Base-by-base conservation (phyloP, 1,284 basidiomycete species). In the Termitomyces sp. region DNA sequence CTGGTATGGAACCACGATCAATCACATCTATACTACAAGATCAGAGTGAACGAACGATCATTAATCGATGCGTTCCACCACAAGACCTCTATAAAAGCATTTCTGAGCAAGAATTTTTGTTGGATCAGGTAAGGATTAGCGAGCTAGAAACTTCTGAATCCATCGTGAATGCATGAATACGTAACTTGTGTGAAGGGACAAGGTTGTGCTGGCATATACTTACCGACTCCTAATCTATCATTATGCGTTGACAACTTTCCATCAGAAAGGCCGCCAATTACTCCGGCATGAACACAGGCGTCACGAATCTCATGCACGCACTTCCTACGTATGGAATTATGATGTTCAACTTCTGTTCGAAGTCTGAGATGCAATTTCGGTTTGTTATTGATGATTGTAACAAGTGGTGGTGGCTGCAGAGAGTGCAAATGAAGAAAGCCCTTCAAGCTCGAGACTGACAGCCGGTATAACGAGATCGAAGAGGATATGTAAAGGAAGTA, bases 401-500 rank as follows among this genome's bases (percentile, higher is more conserved):
- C 41, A 55, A 59, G 48, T 43, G 50, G 46, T 51, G 43, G 46
- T 16, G 28, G 43, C 38, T 24, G 21, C 21, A 24, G 3, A 40
- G 42, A 43, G 44, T 55, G 55, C 48, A 49, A 59, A 53, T 52
- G 50, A 54, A 42, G 53, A 47, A 54, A 52, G 55, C 60, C 60
- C 60, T 57, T 62, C 54, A 61, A 56, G 60, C 60, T 54, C 43
- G 52, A 49, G 50, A 46, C 49, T 38, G 55, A 56, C 56, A 58
- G 56, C 57, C 56, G 46, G 51, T 54, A 49, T 52, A 51, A 52
- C 33, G 53, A 50, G 46, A 50, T 50, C 50, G 42, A 47, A 40
- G 24, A 49, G 44, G 41, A 38, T 19, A 49, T 39, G 44, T 35
- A 38, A 51, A 49, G 39, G 42, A 49, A 46, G 55, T 53, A 51